phyloP scores from a whole-genome alignment of 768 basidiomycete species.

The Steccherinum ochraceum region DNA sequence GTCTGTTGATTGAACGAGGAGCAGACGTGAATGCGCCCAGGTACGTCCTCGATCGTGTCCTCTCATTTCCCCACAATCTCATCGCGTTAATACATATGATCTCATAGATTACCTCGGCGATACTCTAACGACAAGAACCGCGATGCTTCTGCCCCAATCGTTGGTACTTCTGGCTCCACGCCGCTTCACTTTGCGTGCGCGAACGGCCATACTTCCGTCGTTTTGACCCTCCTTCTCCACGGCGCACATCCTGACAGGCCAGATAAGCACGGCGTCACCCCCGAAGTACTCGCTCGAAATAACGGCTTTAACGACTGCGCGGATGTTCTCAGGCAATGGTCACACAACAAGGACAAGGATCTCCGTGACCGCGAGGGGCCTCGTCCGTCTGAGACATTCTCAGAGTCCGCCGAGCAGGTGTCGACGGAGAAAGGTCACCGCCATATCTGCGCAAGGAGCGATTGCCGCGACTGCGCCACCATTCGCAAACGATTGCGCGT shows the following conservation, averaged over 20 bases:
- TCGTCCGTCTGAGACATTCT: conserved; percentile 6
- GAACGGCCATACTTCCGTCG: conserved; percentile 79
- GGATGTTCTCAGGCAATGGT: conserved; percentile 62
- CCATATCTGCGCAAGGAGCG: conserved; percentile 6
- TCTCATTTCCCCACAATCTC: not conserved
- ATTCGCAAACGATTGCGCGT: conserved; percentile 51
- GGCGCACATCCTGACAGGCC: conserved; percentile 77
- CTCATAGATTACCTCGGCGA: conserved; percentile 57
- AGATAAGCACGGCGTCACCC: conserved; percentile 90
- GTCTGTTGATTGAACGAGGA: conserved; percentile 83
- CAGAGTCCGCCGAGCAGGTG: conserved; percentile 12
- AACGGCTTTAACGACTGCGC: conserved; percentile 80
- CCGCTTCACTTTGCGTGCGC: conserved; percentile 97
- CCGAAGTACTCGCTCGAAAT: conserved; percentile 75
- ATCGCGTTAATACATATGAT: not conserved
- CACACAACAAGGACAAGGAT: conserved; percentile 55
- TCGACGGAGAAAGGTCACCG: conserved; percentile 7
- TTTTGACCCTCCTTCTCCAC: conserved; percentile 72
- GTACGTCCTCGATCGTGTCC: conserved; percentile 33
- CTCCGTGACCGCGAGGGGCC: conserved; percentile 43
- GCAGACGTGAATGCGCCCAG: conserved; percentile 98
- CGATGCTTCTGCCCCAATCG: conserved; percentile 61
- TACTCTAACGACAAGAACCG: conserved; percentile 67
- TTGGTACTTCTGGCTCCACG: conserved; percentile 83
- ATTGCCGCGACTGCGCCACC: conserved; percentile 12